phyloP scores from a whole-genome alignment of 495 filamentous ascomycete genomes.

The Pyronema omphalodes region DNA sequence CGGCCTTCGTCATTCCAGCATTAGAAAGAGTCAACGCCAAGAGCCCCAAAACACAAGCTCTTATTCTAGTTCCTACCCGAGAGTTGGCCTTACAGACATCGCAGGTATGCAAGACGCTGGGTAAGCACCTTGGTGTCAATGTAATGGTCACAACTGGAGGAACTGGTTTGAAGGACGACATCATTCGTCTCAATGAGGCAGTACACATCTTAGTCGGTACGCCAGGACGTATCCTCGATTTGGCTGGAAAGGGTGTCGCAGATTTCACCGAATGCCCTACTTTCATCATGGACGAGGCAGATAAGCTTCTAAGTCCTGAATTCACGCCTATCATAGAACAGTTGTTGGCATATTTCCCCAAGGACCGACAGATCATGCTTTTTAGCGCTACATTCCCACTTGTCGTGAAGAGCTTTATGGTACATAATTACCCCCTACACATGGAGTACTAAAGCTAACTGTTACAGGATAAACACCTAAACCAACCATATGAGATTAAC shows the following conservation, averaged over 20 bases:
- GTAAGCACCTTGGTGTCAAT: constrained; percentile 89
- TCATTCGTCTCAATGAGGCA: constrained; percentile 78
- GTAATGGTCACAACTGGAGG: constrained; percentile 99
- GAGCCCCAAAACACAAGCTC: constrained; percentile 79
- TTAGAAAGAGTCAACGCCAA: constrained; percentile 92
- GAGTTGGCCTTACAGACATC: constrained; percentile 98
- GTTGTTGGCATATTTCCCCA: constrained; percentile 77
- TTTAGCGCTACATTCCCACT: constrained; percentile 95
- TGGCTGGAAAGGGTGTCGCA: constrained; percentile 85
- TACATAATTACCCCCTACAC: constrained; percentile 14
- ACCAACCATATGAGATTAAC: constrained; percentile 91
- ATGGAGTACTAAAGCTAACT: constrained; percentile 6
- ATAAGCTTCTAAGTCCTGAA: constrained; percentile 88
- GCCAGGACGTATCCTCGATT: constrained; percentile 82
- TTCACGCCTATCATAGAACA: constrained; percentile 97
- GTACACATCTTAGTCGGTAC: constrained; percentile 98
- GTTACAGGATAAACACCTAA: constrained; percentile 76
- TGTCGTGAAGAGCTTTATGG: constrained; percentile 90
- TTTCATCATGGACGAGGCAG: constrained; percentile 98
- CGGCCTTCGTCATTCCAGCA: constrained; percentile 90
- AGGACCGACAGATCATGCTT: constrained; percentile 95
- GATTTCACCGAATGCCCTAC: constrained; percentile 92
- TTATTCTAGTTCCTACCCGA: constrained; percentile 90
- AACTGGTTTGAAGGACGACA: constrained; percentile 86
- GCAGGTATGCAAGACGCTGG: constrained; percentile 94